phyloP scores from a whole-genome alignment of 371 early-diverging fungal genomes.

The Mucor circinelloides region DNA sequence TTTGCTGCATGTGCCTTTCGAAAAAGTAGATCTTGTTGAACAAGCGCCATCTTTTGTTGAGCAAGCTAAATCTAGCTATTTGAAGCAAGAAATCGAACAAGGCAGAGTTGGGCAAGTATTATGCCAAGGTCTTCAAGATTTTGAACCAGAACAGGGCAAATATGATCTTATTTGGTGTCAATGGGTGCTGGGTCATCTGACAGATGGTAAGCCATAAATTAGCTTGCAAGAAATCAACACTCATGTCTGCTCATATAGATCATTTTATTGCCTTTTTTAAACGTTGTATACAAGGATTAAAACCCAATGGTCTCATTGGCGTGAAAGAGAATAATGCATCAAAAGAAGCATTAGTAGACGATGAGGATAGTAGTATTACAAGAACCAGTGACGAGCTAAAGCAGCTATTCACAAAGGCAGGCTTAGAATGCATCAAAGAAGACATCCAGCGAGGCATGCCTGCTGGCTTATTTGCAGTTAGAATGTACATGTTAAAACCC shows the following conservation, averaged over 20 bases:
- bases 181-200: constrained; percentile 91
- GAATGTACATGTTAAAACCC: constrained; percentile 69
- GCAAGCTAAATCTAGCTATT: constrained; percentile 63
- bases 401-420: constrained; percentile 70
- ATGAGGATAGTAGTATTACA: constrained; percentile 89
- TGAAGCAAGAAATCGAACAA: constrained; percentile 54
- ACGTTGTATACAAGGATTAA: constrained; percentile 76
- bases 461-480: constrained; percentile 78
- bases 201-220: constrained; percentile 57
- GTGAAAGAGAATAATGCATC: constrained; percentile 90
- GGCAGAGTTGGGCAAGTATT: constrained; percentile 65
- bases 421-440: constrained; percentile 71
- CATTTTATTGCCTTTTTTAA: constrained; percentile 85
- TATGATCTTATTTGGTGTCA: constrained; percentile 97
- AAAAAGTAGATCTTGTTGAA: constrained; percentile 89
- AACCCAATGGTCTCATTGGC: constrained; percentile 77
- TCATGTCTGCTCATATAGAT: constrained; percentile 37
- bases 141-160: constrained; percentile 68
- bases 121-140: constrained; percentile 82
- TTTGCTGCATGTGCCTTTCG: constrained; percentile 70
- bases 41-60: constrained; percentile 78
- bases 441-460: constrained; percentile 82
- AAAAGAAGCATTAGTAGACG: constrained; percentile 71
- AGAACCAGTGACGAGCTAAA: constrained; percentile 73
- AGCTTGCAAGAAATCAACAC: background rate